phyloP scores from a whole-genome alignment of 176 grass and related monocot species.

The Pontederia crassipes region DNA sequence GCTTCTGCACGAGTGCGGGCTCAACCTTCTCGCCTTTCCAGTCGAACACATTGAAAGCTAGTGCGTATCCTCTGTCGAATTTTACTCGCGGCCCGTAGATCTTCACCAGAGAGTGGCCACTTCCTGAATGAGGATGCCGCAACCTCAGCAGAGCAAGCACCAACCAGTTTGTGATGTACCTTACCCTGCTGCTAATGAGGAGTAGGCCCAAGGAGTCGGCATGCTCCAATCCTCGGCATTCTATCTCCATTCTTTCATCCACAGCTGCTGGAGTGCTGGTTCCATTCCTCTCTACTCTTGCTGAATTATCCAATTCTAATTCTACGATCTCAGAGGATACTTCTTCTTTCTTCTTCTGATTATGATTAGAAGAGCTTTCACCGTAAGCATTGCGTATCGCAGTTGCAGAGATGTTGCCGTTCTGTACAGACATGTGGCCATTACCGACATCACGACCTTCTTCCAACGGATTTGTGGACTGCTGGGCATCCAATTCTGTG shows the following conservation, averaged over 20 bases:
- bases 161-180: constrained; percentile 87
- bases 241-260: constrained; percentile 33
- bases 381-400: neutral
- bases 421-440: constrained; percentile 36
- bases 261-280: neutral
- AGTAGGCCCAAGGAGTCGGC: constrained; percentile 64
- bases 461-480: constrained; percentile 15
- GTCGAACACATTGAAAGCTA: constrained; percentile 97
- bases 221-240: constrained; percentile 82
- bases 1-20: constrained; percentile 84
- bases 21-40: constrained; percentile 86
- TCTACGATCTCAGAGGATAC: constrained; percentile 3
- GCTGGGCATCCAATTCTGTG: constrained; percentile 47
- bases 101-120: constrained; percentile 46
- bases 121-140: constrained; percentile 51
- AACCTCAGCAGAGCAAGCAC: constrained; percentile 70
- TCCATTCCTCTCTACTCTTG: neutral
- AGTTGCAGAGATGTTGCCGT: neutral
- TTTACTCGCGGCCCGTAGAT: constrained; percentile 80
- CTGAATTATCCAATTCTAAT: neutral
- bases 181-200: constrained; percentile 58
- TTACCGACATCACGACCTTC: constrained; percentile 41
- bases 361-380: neutral
- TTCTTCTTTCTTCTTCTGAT: constrained; percentile 16
- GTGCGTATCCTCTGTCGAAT: constrained; percentile 62